A percentile compares a stretch with the other conserved stretches of the same genome.
Conservation (phyloP, 2,329 filamentous ascomycete genomes). For the Chrysoporthe deuterocubensis region DNA sequence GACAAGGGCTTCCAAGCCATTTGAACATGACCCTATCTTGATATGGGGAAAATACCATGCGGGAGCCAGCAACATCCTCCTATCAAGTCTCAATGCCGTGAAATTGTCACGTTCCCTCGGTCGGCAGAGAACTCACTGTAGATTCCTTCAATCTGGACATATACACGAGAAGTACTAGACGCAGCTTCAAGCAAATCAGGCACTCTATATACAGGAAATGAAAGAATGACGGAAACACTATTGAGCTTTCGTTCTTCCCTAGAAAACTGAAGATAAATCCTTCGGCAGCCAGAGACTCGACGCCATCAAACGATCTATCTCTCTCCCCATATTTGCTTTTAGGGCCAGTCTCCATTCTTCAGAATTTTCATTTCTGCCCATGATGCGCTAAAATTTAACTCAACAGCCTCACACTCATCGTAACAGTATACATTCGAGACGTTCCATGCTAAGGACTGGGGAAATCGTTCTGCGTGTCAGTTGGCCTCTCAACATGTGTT, state of each 20-base stretch:
- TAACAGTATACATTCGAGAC: neutral
- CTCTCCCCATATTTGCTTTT: neutral
- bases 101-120: too few relatives aligned
- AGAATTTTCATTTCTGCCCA: neutral
- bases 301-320: neutral
- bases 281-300: neutral
- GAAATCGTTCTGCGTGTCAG: neutral
- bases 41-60: too few relatives aligned
- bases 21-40: too few relatives aligned
- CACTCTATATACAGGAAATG: neutral
- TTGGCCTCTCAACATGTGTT: neutral
- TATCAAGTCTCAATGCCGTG: too few relatives aligned
- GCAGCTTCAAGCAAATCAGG: neutral
- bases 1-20: too few relatives aligned
- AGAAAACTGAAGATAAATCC: neutral
- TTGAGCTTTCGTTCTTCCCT: neutral
- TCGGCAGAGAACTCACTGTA: too few relatives aligned
- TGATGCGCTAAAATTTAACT: neutral
- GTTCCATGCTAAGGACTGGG: neutral
- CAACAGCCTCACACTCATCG: neutral
- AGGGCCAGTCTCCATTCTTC: neutral
- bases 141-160: too few relatives aligned
- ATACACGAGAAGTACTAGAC: neutral
- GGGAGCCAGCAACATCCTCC: too few relatives aligned
- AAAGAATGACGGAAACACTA: neutral